Base-by-base conservation (phyloP, 257 asterid species). In the Scutellaria baicalensis region DNA sequence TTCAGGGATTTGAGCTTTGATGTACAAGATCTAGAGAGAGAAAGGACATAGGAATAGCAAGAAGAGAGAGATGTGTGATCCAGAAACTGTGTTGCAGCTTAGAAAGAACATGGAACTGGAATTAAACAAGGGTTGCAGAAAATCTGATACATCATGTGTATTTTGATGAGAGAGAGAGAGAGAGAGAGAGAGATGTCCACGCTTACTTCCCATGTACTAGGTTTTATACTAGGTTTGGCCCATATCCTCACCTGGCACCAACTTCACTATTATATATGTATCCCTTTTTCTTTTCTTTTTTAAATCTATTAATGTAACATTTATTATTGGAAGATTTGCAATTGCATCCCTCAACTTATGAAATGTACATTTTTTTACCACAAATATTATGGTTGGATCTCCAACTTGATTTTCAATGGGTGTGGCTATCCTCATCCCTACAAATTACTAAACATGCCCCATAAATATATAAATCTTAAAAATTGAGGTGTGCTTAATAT, bases 151-250 rank as follows among this genome's bases (percentile, higher is more conserved):
- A 27, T 27, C 33, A 59, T 44, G 72, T 20, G 62, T 73, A 55
- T 23, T 23, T 23, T 23, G 31, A 23, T 33, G 4, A 12, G 52
- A 47, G 69, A n/a, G 38, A 16, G 56, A 27, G 31, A 11, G 44
- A 8, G 38, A 50, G 55, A 40, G 55, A 6, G 12, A 8, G 40
- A 51, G 79, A 62, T 68, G 71, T 57, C 38, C 54, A 66, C 39
- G 35, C 48, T 61, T 50, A 61, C 69, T 36, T 61, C 61, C 66
- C 21, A 13, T 56, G 73, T 70, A 63, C 69, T 70, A 76, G 71
- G 77, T 76, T 76, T 70, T 76, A 76, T 76, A 76, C 69, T 70
- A 76, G 80, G 77, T 76, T 75, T 69, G 71, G 11, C 33, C 33
- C 10, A 39, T 68, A 52, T 59, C 54, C 35, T 11, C 63, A 61